Evolutionary conservation across 1,284 basidiomycete species (phyloP), one percentile per base, ranked within the genome.

Genomic region (Mycena citricolor): DNA sequence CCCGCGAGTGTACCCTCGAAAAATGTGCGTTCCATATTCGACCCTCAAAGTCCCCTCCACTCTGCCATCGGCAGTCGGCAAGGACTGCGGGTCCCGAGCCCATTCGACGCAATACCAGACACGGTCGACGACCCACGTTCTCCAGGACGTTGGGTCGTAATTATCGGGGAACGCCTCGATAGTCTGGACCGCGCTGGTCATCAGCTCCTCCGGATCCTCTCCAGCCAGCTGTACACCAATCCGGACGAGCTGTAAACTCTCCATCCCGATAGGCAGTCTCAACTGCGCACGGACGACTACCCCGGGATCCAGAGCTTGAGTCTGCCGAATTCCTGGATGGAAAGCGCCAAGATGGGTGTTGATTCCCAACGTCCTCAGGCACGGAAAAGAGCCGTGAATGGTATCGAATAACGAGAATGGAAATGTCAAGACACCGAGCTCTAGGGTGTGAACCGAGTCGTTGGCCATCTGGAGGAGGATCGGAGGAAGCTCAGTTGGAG

Each of bases 121-220:
- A 8, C 17, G 22, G 16, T 51, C 49, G 16, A 51, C 49, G 14
- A 34, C 17, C 49, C 49, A 51, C 31, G 30, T 29, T 3, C 42
- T 37, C 49, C 49, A 51, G 5, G 44, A 43, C 37, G 45, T 51
- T 13, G 44, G 49, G 29, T 51, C 49, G 20, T 51, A 51, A 17
- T 12, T 31, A 5, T 12, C 28, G 3, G 49, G 45, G 20, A 51
- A 51, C 1, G 16, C 17, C 7, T 4, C 37, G 5, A 51, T 22
- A n/a, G 23, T 26, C 24, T 40, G 28, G 1, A 32, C 29, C 21
- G 49, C 49, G 8, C 25, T n/a, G 1, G n/a, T 41, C n/a, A 8
- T 25, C 12, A 46, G 32, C 24, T 22, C 36, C 8, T 38, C 22
- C 24, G 33, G 8, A 22, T 36, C 8, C 20, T 14, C 10, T 4